Evolutionary conservation across 768 basidiomycete genomes (phyloP), one percentile per base, ranked within the genome.

Genomic region (Naganishia antarctica): DNA sequence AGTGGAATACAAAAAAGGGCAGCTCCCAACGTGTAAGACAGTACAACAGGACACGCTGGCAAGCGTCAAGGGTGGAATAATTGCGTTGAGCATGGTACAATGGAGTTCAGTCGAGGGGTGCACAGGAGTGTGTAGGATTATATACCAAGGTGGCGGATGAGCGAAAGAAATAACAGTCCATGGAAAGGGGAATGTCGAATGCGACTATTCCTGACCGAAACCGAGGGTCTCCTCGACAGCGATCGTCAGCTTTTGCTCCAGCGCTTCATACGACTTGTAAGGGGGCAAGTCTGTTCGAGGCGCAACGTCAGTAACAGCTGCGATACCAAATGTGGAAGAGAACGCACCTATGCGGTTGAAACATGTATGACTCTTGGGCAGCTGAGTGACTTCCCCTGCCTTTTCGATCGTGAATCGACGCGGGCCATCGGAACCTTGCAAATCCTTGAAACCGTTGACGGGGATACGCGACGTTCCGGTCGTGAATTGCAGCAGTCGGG

Each of bases 341-440:
- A 40, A 64, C 53, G 3, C 13, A 71, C 70, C 40, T 57, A 79
- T 77, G 50, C 78, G 65, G 74, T 94, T 98, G 84, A 99, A 99
- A 81, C 96, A 98, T 0, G 91, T 96, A 76, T 94, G 92, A 70
- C 87, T 90, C 86, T 98, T 99, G 0, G 96, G 96, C 72, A 99
- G 79, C 76, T 96, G 92, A 25, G 88, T 89, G 23, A 92, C 90
- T 73, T 99, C 96, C 28, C 96, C 96, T 37, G 91, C 89, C 80
- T 98, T 98, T 79, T 99, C 96, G 73, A 99, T 97, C 8, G 96
- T 99, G 79, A 99, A 99, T 49, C 94, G 84, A 51, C 94, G 82
- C 25, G 93, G 94, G 11, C 94, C 96, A 76, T 99, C 96, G 2
- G 91, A 94, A 18, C 96, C 96, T 79, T 98, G 96, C 18, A 98